Percentiles rank a stretch among this genome's conserved stretches.
Evolutionary conservation across 2,329 filamentous ascomycete genomes (phyloP).

Genomic region (Juglanconis sp.): DNA sequence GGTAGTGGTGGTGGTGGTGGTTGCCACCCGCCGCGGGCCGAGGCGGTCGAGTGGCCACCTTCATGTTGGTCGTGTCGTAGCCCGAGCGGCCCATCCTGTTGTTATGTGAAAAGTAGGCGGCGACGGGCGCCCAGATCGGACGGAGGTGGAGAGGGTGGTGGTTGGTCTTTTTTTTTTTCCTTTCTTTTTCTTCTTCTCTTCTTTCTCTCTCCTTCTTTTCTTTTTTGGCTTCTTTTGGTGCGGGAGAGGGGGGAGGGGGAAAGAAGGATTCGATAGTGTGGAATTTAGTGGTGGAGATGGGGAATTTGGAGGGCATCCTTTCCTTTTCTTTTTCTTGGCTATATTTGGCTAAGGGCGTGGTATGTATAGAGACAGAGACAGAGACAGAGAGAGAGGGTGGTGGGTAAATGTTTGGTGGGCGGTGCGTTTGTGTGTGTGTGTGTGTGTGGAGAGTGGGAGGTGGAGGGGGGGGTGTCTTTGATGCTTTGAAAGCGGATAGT

Average conservation of each 20-base stretch:
- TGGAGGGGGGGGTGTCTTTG: neutral
- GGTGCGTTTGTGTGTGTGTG: neutral
- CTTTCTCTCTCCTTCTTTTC: too few species aligned
- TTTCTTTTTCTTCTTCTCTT: too few species aligned
- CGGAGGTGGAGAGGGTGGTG: neutral
- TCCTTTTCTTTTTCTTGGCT: neutral
- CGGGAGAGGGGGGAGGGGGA: too few species aligned
- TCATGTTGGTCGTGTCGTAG: conserved; percentile 15
- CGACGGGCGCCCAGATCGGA: neutral
- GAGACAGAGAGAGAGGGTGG: too few species aligned
- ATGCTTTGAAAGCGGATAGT: neutral
- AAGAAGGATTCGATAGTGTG: neutral
- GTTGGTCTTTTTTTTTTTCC: neutral
- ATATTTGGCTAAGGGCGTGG: neutral
- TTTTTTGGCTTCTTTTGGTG: too few species aligned
- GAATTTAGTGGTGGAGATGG: neutral
- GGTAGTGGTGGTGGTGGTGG: neutral
- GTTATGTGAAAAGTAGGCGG: too few species aligned
- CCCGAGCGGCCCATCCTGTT: conserved; percentile 9
- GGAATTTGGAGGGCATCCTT: neutral
- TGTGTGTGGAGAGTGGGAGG: too few species aligned
- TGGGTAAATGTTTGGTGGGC: neutral
- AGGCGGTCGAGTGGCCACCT: neutral
- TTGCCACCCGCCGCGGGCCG: neutral
- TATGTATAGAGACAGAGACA: too few species aligned